Conservation (phyloP, 2,329 filamentous ascomycete genomes). For the Microcera coccophila region DNA sequence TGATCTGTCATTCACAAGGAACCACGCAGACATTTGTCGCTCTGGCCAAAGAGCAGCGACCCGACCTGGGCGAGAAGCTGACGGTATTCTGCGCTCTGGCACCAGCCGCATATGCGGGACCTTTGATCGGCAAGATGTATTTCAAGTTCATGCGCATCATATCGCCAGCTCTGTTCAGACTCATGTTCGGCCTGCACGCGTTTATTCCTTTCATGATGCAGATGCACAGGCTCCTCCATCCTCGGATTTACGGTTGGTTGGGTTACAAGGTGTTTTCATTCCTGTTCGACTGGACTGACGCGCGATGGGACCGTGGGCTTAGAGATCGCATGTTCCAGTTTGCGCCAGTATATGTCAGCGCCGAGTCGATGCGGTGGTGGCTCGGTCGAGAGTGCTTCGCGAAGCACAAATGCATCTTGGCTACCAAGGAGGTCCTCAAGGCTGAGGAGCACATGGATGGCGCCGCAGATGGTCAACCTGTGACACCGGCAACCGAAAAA, state of each 20-base stretch:
- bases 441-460: constrained; percentile 62
- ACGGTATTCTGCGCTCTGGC: constrained; percentile 89
- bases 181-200: constrained; percentile 85
- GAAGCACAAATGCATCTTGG: constrained; percentile 77
- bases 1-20: constrained; percentile 86
- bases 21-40: constrained; percentile 86
- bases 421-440: constrained; percentile 66
- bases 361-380: constrained; percentile 95
- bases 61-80: constrained; percentile 75
- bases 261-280: constrained; percentile 89
- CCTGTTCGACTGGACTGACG: constrained; percentile 83
- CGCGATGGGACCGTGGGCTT: constrained; percentile 76
- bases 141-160: constrained; percentile 89
- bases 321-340: constrained; percentile 87
- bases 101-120: constrained; percentile 85
- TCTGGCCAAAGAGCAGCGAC: constrained; percentile 82
- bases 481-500: constrained; percentile 21
- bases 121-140: constrained; percentile 79
- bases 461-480: constrained; percentile 10
- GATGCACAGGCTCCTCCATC: constrained; percentile 65
- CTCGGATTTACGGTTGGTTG: constrained; percentile 69
- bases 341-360: constrained; percentile 82
- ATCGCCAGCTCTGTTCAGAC: constrained; percentile 68
- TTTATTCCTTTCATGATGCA: constrained; percentile 94
- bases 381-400: constrained; percentile 79